phyloP scores from a whole-genome alignment of 495 filamentous ascomycete species.

The Xylaria bambusicola region DNA sequence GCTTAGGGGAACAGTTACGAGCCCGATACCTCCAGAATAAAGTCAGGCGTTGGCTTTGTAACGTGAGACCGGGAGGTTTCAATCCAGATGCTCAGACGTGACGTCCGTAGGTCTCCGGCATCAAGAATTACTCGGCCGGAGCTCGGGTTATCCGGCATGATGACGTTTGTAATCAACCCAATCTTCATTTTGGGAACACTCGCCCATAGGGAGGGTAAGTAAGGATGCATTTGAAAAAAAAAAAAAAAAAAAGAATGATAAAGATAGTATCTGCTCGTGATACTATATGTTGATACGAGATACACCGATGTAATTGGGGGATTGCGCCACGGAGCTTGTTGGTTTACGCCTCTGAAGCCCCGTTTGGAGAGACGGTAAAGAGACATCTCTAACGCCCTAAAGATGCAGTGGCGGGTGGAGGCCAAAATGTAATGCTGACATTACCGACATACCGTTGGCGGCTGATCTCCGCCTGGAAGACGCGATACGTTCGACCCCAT shows the following conservation, averaged over 20 bases:
- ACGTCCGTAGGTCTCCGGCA: no score
- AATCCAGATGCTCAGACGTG: no score
- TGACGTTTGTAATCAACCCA: background rate
- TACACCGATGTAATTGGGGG: background rate
- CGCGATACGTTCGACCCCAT: background rate
- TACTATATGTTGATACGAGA: background rate
- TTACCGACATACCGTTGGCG: background rate
- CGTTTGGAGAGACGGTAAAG: background rate
- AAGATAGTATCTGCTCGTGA: background rate
- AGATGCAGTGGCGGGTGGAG: conserved; percentile 4
- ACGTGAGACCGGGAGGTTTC: no score
- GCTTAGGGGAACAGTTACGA: background rate
- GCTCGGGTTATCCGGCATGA: background rate
- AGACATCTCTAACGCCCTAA: background rate
- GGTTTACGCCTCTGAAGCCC: background rate
- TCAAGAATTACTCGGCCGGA: background rate
- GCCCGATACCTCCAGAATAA: background rate
- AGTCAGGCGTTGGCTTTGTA: conserved; percentile 4
- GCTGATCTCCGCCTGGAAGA: background rate
- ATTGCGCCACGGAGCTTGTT: background rate
- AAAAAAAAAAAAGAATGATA: background rate
- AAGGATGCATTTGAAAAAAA: no score
- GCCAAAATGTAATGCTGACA: conserved; percentile 13
- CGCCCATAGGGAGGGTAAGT: background rate
- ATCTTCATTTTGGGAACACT: background rate